A percentile compares a stretch with the other conserved stretches of the same genome.
Evolutionary conservation across 2,329 filamentous ascomycete species (phyloP).

Genomic region (Orbilia oligospora): DNA sequence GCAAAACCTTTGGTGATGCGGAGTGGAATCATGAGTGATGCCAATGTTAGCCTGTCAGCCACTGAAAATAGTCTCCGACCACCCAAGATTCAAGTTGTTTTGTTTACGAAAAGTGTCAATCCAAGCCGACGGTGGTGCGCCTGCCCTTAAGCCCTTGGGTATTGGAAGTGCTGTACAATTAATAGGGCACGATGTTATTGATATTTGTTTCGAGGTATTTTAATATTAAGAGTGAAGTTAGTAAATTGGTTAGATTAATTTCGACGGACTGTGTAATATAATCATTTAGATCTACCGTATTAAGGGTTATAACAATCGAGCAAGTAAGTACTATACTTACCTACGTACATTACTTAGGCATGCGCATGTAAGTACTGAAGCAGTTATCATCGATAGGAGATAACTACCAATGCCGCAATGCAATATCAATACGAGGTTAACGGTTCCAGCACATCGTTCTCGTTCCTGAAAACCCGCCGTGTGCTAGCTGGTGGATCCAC

Average conservation of each 20-base stretch:
- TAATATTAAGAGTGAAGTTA: background rate
- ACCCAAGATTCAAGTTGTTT: constrained; percentile 17
- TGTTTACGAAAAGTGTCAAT: constrained; percentile 10
- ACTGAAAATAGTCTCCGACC: constrained; percentile 34
- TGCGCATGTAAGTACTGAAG: too few relatives aligned
- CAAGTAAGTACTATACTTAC: too few relatives aligned
- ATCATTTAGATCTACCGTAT: too few relatives aligned
- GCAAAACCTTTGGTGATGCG: constrained; percentile 19
- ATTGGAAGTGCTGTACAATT: too few relatives aligned
- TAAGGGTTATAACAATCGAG: too few relatives aligned
- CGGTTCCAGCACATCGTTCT: constrained; percentile 44
- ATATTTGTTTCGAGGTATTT: background rate
- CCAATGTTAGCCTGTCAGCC: constrained; percentile 19
- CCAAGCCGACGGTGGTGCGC: constrained; percentile 29
- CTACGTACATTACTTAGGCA: too few relatives aligned
- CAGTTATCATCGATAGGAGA: constrained; percentile 20
- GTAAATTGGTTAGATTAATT: too few relatives aligned
- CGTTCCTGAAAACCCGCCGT: constrained; percentile 30
- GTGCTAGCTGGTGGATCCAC: constrained; percentile 44
- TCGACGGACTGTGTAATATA: too few relatives aligned
- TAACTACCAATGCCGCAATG: constrained; percentile 29
- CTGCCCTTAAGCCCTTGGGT: background rate
- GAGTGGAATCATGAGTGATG: constrained; percentile 1
- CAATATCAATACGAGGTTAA: too few relatives aligned
- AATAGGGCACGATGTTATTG: background rate